phyloP scores from a whole-genome alignment of 2,329 filamentous ascomycete species.

The Paraphoma chrysanthemicola region DNA sequence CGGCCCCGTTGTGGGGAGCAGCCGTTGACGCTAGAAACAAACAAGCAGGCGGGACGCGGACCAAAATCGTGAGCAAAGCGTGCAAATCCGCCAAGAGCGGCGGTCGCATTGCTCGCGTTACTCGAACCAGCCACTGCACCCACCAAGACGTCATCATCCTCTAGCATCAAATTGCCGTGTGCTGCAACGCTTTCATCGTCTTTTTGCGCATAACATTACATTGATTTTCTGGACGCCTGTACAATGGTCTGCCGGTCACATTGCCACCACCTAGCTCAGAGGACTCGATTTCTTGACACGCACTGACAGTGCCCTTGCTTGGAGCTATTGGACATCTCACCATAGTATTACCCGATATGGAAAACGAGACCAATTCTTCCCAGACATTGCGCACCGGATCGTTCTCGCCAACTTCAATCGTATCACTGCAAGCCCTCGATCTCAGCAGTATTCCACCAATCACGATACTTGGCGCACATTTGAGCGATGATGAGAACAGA shows the following conservation, averaged over 20 bases:
- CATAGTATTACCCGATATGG: slow-evolving; percentile 24
- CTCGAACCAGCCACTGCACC: background rate
- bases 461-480: slow-evolving; percentile 75
- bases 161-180: background rate
- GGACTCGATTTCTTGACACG: slow-evolving; percentile 30
- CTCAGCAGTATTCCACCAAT: slow-evolving; percentile 65
- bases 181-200: background rate
- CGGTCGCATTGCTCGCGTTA: background rate
- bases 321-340: slow-evolving; percentile 26
- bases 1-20: slow-evolving; percentile 5
- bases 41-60: background rate
- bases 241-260: slow-evolving; percentile 25
- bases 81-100: slow-evolving; percentile 9
- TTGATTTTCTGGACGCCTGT: slow-evolving; percentile 6
- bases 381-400: slow-evolving; percentile 24
- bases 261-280: slow-evolving; percentile 20
- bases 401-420: slow-evolving; percentile 23
- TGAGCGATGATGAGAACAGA: slow-evolving; percentile 68
- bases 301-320: slow-evolving; percentile 39
- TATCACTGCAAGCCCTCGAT: slow-evolving; percentile 37
- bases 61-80: background rate
- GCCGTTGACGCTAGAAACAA: background rate
- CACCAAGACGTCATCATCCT: background rate
- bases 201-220: slow-evolving; percentile 5
- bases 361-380: slow-evolving; percentile 26